phyloP scores from a whole-genome alignment of 306 rosid genomes.

The Pueraria montana region DNA sequence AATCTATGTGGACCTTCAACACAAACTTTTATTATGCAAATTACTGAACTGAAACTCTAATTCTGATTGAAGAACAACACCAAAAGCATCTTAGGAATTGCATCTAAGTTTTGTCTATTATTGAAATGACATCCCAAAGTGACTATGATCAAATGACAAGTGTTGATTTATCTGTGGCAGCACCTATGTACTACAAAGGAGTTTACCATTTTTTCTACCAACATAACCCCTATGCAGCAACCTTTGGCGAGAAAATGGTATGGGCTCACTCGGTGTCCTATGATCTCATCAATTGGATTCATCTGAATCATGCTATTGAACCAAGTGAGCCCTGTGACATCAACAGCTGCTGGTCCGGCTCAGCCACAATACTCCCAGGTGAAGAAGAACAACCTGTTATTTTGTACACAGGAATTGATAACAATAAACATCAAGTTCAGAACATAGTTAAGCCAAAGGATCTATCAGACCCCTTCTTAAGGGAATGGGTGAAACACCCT shows the following conservation, averaged over 20 bases:
- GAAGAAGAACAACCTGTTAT: not conserved
- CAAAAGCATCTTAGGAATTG: too few relatives aligned
- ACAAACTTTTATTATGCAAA: too few relatives aligned
- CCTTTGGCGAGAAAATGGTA: conserved; percentile 4
- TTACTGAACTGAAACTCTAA: too few relatives aligned
- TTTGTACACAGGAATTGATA: conserved; percentile 10
- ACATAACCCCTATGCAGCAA: conserved; percentile 57
- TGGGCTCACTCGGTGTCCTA: conserved; percentile 8
- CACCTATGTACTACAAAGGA: conserved; percentile 62
- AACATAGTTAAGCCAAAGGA: conserved; percentile 1
- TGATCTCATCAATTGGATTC: conserved; percentile 20
- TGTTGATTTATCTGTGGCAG: not conserved
- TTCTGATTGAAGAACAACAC: too few relatives aligned
- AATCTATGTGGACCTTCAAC: too few relatives aligned
- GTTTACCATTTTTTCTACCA: conserved; percentile 71
- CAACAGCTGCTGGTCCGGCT: not conserved
- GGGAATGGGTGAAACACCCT: conserved; percentile 9
- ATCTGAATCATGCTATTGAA: not conserved
- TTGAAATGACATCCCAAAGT: too few relatives aligned
- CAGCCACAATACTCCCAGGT: conserved; percentile 1
- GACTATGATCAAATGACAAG: not conserved
- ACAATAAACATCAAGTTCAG: not conserved
- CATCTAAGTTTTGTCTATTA: too few relatives aligned
- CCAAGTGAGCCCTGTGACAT: conserved; percentile 2
- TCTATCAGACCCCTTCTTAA: conserved; percentile 11